Evolutionary conservation across 2,329 filamentous ascomycete species (phyloP).

Genomic region (Xylaria sp.): DNA sequence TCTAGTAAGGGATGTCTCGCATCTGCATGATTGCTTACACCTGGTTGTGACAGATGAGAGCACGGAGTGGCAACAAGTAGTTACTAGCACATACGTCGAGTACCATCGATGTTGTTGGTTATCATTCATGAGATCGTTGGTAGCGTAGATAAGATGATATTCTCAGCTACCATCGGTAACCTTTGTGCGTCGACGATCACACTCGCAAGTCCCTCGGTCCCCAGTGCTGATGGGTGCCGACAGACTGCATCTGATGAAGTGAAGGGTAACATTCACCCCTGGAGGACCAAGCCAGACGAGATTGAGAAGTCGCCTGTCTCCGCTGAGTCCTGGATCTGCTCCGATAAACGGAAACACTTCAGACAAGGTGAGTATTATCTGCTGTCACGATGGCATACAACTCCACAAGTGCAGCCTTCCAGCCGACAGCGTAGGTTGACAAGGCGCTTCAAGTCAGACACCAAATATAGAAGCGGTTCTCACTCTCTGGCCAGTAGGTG

Average conservation of each 20-base stretch:
- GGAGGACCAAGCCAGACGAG: neutral
- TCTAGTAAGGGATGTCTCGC: neutral
- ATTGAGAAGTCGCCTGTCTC: neutral
- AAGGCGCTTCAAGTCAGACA: conserved; percentile 13
- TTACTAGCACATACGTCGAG: neutral
- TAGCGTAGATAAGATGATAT: too few relatives aligned
- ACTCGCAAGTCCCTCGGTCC: neutral
- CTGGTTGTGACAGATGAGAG: neutral
- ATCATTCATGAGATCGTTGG: neutral
- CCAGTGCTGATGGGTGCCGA: neutral
- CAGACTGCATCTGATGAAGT: neutral
- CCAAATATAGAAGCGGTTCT: conserved; percentile 18
- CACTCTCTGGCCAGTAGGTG: neutral
- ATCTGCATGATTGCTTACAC: neutral
- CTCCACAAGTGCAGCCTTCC: conserved; percentile 11
- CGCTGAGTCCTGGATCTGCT: neutral
- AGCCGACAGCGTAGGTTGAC: conserved; percentile 6
- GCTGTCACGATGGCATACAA: conserved; percentile 14
- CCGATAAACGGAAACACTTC: conserved; percentile 16
- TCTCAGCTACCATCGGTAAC: neutral
- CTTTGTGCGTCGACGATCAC: neutral
- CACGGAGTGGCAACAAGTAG: neutral
- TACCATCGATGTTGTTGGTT: neutral
- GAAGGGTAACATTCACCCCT: neutral
- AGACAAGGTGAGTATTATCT: neutral